Evolutionary conservation across 441 rosid genomes (phyloP).

Genomic region (Lepidium campestre): DNA sequence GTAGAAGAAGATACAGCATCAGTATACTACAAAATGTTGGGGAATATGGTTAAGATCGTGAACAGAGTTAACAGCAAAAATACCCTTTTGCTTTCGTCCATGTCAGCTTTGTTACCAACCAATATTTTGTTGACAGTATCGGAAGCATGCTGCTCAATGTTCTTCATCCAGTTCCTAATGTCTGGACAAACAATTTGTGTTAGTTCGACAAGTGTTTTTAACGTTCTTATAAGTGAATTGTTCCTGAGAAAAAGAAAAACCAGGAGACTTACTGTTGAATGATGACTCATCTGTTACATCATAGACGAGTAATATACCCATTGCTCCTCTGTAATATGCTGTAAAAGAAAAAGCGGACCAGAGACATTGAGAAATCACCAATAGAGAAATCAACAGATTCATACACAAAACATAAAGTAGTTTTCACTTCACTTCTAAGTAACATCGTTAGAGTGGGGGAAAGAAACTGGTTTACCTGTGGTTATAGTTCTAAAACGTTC

Average conservation of each 20-base stretch:
- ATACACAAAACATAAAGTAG: not conserved
- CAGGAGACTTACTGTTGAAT: constrained; percentile 36
- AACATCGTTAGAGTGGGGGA: not conserved
- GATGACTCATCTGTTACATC: constrained; percentile 53
- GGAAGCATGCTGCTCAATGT: constrained; percentile 72
- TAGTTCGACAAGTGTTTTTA: not conserved
- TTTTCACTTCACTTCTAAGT: not conserved
- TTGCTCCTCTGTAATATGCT: constrained; percentile 78
- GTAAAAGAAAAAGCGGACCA: constrained; percentile 1
- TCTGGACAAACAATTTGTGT: constrained; percentile 31
- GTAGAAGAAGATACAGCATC: not conserved
- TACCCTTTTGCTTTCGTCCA: constrained; percentile 84
- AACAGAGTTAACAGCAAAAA: not conserved
- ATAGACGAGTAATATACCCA: constrained; percentile 62
- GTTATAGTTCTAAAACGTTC: constrained; percentile 55
- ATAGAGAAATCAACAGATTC: not conserved
- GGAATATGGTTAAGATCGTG: not conserved
- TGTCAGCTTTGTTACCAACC: constrained; percentile 79
- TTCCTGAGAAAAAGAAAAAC: not conserved
- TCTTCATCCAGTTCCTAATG: constrained; percentile 75
- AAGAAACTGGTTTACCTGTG: constrained; percentile 22
- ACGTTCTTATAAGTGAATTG: not conserved
- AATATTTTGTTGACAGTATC: constrained; percentile 65
- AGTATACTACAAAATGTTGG: not conserved
- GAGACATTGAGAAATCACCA: too few species aligned